These are phyloP conservation scores for Pseudogymnoascus sp. DNA, from an alignment of 2,329 filamentous ascomycete species.

Conservation along the genomic window DNA sequence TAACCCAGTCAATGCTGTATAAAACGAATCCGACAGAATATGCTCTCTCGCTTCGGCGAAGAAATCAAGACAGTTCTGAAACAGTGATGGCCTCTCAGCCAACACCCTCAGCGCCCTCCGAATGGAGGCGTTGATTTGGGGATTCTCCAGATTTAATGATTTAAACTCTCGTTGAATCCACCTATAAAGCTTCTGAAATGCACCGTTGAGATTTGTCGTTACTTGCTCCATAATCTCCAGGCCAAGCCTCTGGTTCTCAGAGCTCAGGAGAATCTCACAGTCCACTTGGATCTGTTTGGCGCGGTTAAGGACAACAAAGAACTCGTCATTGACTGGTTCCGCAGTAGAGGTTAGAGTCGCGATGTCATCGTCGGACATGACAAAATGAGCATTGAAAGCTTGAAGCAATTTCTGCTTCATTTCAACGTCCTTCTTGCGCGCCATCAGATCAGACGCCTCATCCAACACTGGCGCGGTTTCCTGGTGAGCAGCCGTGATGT, in stretches of 20 bases:
- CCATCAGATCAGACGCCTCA: constrained; percentile 66
- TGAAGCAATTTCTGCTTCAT: constrained; percentile 69
- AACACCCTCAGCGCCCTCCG: constrained; percentile 76
- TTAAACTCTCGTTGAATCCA: constrained; percentile 96
- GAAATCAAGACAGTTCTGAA: constrained; percentile 87
- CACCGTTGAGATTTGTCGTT: constrained; percentile 75
- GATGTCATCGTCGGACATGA: constrained; percentile 73
- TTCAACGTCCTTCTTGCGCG: constrained; percentile 65
- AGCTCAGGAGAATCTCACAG: constrained; percentile 79
- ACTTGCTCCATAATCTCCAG: constrained; percentile 87
- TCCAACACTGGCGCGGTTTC: constrained; percentile 67
- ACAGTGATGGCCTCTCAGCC: constrained; percentile 80
- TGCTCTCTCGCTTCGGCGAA: constrained; percentile 87
- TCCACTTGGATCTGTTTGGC: constrained; percentile 84
- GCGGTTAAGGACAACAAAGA: constrained; percentile 68
- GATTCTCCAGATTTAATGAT: constrained; percentile 84
- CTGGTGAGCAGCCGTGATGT: constrained; percentile 65
- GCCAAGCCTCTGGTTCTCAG: constrained; percentile 80
- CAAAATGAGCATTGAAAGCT: constrained; percentile 74
- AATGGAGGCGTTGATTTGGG: constrained; percentile 80
- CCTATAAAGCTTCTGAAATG: constrained; percentile 90
- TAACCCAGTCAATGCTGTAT: constrained; percentile 73
- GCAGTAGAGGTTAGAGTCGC: constrained; percentile 66
- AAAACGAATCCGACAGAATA: constrained; percentile 81
- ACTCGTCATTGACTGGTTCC: constrained; percentile 75